Conservation (phyloP, 495 filamentous ascomycete genomes). For the Daldinia grandis region DNA sequence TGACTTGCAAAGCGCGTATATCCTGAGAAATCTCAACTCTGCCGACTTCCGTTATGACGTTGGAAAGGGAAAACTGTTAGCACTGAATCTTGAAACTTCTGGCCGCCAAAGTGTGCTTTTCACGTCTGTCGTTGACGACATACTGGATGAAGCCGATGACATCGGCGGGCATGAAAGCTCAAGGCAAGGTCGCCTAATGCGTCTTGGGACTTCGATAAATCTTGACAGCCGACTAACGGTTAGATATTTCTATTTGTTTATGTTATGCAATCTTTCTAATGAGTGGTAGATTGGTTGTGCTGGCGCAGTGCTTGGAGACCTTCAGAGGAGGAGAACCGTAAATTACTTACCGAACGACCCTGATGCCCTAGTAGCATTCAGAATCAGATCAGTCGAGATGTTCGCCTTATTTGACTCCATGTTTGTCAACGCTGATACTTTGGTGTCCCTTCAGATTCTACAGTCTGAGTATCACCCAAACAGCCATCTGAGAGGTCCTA, state of each 20-base stretch:
- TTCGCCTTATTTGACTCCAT: conserved; percentile 79
- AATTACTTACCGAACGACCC: conserved; percentile 65
- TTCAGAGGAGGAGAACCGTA: conserved; percentile 73
- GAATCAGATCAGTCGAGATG: conserved; percentile 74
- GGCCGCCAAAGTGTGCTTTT: conserved; percentile 64
- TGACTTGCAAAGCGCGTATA: conserved; percentile 63
- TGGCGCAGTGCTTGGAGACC: conserved; percentile 81
- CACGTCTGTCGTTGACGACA: conserved; percentile 58
- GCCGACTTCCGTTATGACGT: conserved; percentile 80
- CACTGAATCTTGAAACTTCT: conserved; percentile 60
- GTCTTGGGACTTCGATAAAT: conserved; percentile 77
- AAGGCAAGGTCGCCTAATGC: conserved; percentile 72
- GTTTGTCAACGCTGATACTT: conserved; percentile 84
- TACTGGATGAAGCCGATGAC: conserved; percentile 54
- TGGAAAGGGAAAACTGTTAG: conserved; percentile 72
- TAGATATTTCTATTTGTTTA: not conserved
- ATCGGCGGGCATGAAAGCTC: conserved; percentile 45
- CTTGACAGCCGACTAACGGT: conserved; percentile 70
- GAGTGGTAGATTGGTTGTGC: conserved; percentile 69
- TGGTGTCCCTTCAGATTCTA: conserved; percentile 85
- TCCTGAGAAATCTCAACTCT: conserved; percentile 75
- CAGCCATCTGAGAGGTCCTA: conserved; percentile 80
- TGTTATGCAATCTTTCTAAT: conserved; percentile 13
- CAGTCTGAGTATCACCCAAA: conserved; percentile 87
- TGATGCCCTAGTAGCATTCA: conserved; percentile 61